Evolutionary conservation across 75 land plant genomes (phyloP).

Genomic region (Azolla pinnata): DNA sequence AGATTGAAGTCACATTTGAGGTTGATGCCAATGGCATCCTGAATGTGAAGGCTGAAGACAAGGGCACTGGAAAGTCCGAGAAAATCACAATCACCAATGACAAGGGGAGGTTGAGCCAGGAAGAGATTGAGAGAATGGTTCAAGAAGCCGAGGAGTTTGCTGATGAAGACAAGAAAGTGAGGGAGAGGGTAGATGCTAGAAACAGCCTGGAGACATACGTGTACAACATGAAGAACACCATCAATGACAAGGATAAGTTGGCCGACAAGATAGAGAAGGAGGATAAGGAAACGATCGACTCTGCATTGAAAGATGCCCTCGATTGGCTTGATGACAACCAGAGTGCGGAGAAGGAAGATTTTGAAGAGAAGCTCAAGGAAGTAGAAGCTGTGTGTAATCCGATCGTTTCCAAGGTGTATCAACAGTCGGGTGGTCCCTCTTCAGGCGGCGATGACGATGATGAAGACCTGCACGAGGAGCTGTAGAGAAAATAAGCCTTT

Average conservation of each 20-base stretch:
- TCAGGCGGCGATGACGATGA: conserved; percentile 39
- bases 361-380: conserved; percentile 64
- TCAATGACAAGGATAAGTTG: conserved; percentile 41
- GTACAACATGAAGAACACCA: conserved; percentile 61
- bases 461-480: conserved; percentile 47
- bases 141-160: conserved; percentile 58
- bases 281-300: conserved; percentile 65
- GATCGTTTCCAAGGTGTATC: conserved; percentile 27
- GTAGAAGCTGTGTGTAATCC: conserved; percentile 46
- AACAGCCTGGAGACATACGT: conserved; percentile 64
- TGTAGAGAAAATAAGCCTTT: conserved; percentile 49
- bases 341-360: conserved; percentile 69
- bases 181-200: conserved; percentile 62
- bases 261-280: conserved; percentile 48
- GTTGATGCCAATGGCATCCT: conserved; percentile 62
- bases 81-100: conserved; percentile 63
- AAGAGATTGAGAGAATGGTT: conserved; percentile 54
- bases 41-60: conserved; percentile 51
- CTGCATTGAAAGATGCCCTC: conserved; percentile 44
- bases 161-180: conserved; percentile 69
- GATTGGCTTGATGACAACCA: conserved; percentile 78
- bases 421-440: conserved; percentile 28
- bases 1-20: conserved; percentile 55
- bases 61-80: conserved; percentile 48
- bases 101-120: conserved; percentile 50